Evolutionary conservation across 768 basidiomycete genomes (phyloP).

Genomic region (Boletus pseudopeckii): DNA sequence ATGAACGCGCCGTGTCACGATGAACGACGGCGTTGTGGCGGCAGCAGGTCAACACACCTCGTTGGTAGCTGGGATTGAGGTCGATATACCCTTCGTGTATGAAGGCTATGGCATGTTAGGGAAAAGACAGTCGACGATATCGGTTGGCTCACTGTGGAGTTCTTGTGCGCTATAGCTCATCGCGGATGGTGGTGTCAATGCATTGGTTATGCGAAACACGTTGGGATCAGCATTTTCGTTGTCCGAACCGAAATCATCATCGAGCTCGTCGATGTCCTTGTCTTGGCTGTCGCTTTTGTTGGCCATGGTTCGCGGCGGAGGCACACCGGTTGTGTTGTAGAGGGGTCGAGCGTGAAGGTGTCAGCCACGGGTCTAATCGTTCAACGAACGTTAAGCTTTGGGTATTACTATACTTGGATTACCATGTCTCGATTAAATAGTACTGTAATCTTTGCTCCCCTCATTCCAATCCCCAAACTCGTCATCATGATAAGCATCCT

Average conservation of each 20-base stretch:
- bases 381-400: neutral
- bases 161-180: slow-evolving; percentile 42
- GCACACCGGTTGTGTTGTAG: neutral
- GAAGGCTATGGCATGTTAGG: slow-evolving; percentile 37
- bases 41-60: slow-evolving; percentile 43
- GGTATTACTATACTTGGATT: neutral
- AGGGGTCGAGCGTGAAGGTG: neutral
- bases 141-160: slow-evolving; percentile 42
- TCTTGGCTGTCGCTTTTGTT: slow-evolving; percentile 24
- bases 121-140: neutral
- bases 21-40: neutral
- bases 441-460: slow-evolving; percentile 2
- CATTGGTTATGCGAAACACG: slow-evolving; percentile 43
- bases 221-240: slow-evolving; percentile 37
- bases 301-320: slow-evolving; percentile 14
- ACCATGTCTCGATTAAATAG: neutral
- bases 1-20: neutral
- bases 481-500: slow-evolving; percentile 23
- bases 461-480: slow-evolving; percentile 36
- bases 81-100: slow-evolving; percentile 72
- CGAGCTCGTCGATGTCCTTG: slow-evolving; percentile 47
- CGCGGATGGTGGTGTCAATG: slow-evolving; percentile 40
- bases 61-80: slow-evolving; percentile 67
- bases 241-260: slow-evolving; percentile 41
- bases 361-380: slow-evolving; percentile 13